Conservation (phyloP, 352 stramenopile genomes). For the Thalassiosira pacifica region DNA sequence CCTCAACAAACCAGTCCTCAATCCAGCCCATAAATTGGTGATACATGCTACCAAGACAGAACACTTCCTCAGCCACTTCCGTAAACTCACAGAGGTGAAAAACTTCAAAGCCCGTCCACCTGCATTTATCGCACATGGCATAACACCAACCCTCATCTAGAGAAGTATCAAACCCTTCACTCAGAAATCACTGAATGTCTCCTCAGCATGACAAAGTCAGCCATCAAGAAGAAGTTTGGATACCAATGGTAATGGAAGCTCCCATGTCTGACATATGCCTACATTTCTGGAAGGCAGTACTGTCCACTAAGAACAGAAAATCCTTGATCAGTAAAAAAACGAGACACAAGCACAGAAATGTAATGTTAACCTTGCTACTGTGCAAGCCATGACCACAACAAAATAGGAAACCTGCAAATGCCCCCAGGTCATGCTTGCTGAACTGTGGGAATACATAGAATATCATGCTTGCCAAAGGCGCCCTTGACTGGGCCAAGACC, state of each 20-base stretch:
- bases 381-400: background rate
- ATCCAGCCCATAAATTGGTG: constrained; percentile 12
- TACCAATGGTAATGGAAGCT: constrained; percentile 40
- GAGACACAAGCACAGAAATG: background rate
- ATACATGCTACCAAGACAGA: constrained; percentile 31
- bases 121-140: background rate
- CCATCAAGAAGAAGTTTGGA: constrained; percentile 6
- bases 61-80: constrained; percentile 19
- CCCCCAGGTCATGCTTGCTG: no score
- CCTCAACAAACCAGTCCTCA: background rate
- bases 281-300: constrained; percentile 47
- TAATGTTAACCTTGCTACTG: background rate
- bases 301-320: constrained; percentile 5
- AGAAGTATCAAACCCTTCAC: background rate
- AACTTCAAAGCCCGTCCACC: background rate
- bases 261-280: background rate
- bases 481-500: constrained; percentile 37
- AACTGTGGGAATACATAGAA: constrained; percentile 28
- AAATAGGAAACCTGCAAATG: background rate
- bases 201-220: background rate
- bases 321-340: background rate
- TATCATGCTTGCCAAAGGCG: constrained; percentile 24
- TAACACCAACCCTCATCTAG: background rate
- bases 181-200: constrained; percentile 20
- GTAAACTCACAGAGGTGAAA: background rate